Evolutionary conservation across 2,329 filamentous ascomycete genomes (phyloP).

Genomic region (Magnaporthiopsis rhizophila): DNA sequence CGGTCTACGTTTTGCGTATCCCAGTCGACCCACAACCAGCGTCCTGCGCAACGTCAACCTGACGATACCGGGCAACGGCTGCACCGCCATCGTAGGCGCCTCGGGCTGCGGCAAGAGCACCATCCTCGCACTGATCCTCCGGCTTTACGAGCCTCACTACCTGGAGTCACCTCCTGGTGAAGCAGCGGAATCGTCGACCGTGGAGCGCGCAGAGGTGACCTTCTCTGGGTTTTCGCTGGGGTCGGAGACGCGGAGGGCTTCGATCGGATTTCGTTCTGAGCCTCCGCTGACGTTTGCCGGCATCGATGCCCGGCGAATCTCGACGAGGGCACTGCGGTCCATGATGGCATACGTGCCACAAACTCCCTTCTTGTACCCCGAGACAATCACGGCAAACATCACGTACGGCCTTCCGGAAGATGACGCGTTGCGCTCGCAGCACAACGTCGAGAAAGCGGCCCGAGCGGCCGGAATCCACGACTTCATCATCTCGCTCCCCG

Average conservation of each 20-base stretch:
- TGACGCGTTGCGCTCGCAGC: constrained; percentile 38
- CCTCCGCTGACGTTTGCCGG: constrained; percentile 48
- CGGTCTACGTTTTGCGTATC: constrained; percentile 65
- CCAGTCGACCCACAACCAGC: constrained; percentile 34
- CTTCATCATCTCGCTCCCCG: constrained; percentile 64
- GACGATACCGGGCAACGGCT: constrained; percentile 50
- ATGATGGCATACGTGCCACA: constrained; percentile 64
- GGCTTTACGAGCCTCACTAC: constrained; percentile 49
- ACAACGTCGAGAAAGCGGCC: constrained; percentile 43
- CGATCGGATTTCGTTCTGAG: not conserved
- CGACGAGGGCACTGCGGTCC: constrained; percentile 51
- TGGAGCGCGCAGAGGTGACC: not conserved
- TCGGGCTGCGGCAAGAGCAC: constrained; percentile 94
- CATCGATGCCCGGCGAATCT: constrained; percentile 47
- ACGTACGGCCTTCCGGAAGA: constrained; percentile 60
- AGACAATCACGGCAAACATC: constrained; percentile 73
- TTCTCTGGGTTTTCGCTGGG: not conserved
- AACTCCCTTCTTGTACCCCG: constrained; percentile 67
- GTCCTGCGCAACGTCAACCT: constrained; percentile 62
- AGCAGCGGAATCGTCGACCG: not conserved
- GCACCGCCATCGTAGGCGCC: constrained; percentile 70
- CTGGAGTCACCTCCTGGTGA: not conserved
- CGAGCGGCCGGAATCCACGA: constrained; percentile 60
- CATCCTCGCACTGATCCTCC: constrained; percentile 64
- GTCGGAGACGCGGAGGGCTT: not conserved